phyloP scores from a whole-genome alignment of 2,329 filamentous ascomycete genomes.

The Corinectria fuckeliana region DNA sequence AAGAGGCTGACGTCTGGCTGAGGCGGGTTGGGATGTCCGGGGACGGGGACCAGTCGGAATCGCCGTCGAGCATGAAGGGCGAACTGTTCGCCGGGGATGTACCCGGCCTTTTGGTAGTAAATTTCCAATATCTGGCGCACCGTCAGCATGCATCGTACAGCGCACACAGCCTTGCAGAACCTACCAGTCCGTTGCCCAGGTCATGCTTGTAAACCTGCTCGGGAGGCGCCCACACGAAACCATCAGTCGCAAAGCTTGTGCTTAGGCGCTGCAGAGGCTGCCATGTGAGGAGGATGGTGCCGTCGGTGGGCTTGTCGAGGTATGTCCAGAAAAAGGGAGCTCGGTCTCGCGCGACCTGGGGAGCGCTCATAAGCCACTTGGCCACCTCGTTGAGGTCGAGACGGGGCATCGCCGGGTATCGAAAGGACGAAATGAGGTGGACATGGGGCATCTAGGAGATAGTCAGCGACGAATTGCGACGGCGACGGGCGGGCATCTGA shows the following conservation, averaged over 20 bases:
- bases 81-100: constrained; percentile 74
- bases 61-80: constrained; percentile 82
- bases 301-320: constrained; percentile 81
- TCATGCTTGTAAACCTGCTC: constrained; percentile 82
- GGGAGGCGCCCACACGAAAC: constrained; percentile 86
- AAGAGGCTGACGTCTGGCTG: constrained; percentile 83
- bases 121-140: constrained; percentile 79
- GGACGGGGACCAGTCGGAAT: constrained; percentile 81
- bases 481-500: not conserved
- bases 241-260: constrained; percentile 85
- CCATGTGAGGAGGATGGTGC: constrained; percentile 86
- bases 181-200: constrained; percentile 64
- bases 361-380: constrained; percentile 82
- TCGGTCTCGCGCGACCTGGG: constrained; percentile 82
- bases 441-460: constrained; percentile 77
- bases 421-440: constrained; percentile 84
- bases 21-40: constrained; percentile 72
- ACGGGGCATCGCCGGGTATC: constrained; percentile 76
- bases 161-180: constrained; percentile 29
- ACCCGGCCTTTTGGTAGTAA: constrained; percentile 82
- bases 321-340: constrained; percentile 95
- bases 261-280: constrained; percentile 76
- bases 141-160: constrained; percentile 21
- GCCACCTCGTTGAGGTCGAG: constrained; percentile 79
- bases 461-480: constrained; percentile 28